Evolutionary conservation across 768 basidiomycete genomes (phyloP).

Genomic region (Lactifluus volemus): DNA sequence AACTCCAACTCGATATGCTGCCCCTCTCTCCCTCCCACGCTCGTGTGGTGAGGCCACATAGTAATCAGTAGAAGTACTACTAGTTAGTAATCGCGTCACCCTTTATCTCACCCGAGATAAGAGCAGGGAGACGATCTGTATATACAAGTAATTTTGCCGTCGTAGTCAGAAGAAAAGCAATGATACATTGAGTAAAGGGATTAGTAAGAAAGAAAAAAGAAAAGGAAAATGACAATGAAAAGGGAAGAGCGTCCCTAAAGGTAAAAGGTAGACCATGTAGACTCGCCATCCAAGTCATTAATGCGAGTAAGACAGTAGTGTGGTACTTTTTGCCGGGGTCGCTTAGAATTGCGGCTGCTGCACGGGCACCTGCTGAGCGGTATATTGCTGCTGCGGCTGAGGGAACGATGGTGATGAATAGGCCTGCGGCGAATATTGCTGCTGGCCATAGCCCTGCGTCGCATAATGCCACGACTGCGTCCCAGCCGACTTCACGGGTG

Average conservation of each 20-base stretch:
- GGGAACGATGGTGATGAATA: conserved; percentile 6
- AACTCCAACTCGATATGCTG: too few species aligned
- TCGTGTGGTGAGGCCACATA: background rate
- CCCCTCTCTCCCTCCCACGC: background rate
- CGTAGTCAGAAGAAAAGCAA: background rate
- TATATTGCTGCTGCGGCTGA: conserved; percentile 9
- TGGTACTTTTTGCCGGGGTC: conserved; percentile 4
- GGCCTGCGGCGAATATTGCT: conserved; percentile 9
- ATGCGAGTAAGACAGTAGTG: background rate
- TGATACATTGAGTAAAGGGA: conserved; percentile 3
- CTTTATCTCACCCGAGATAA: background rate
- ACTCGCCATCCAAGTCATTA: background rate
- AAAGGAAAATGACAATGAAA: background rate
- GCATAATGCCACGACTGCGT: conserved; percentile 11
- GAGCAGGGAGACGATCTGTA: background rate
- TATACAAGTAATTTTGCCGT: conserved; percentile 17
- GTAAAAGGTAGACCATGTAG: background rate
- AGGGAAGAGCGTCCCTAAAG: background rate
- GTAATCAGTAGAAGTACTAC: background rate
- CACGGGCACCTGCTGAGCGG: conserved; percentile 9
- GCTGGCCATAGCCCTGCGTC: conserved; percentile 2
- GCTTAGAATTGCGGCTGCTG: conserved; percentile 11
- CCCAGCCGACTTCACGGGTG: background rate
- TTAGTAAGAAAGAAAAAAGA: background rate
- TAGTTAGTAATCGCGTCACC: conserved; percentile 9